phyloP scores from a whole-genome alignment of 176 grass and related monocot species.

The Areca catechu region DNA sequence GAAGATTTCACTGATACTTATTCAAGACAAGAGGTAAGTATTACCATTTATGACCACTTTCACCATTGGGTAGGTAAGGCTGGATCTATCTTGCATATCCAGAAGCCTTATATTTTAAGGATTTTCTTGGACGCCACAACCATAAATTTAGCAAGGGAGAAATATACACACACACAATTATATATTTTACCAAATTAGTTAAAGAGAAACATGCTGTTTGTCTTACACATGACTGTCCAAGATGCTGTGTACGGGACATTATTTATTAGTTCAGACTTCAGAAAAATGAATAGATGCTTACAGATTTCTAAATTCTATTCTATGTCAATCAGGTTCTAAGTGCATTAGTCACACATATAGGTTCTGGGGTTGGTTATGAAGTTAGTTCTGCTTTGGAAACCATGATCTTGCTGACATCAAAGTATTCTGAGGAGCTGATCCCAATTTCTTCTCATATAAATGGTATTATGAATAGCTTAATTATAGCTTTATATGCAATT shows the following conservation, averaged over 20 bases:
- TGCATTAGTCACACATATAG: slow-evolving; percentile 79
- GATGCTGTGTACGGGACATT: too few relatives aligned
- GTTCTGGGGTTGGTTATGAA: slow-evolving; percentile 72
- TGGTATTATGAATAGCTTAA: slow-evolving; percentile 35
- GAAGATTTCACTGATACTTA: slow-evolving; percentile 74
- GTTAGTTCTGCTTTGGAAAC: slow-evolving; percentile 74
- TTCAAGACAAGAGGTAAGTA: slow-evolving; percentile 63
- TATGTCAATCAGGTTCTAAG: slow-evolving; percentile 52
- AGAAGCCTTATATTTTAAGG: too few relatives aligned
- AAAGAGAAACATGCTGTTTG: too few relatives aligned
- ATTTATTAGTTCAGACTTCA: too few relatives aligned
- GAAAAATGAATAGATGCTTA: not conserved
- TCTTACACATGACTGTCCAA: too few relatives aligned
- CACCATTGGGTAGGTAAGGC: not conserved
- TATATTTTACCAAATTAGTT: too few relatives aligned
- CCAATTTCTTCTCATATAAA: slow-evolving; percentile 81
- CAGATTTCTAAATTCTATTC: slow-evolving; percentile 16
- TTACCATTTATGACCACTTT: slow-evolving; percentile 14
- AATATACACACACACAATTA: too few relatives aligned
- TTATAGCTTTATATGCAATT: not conserved
- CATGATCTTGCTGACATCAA: slow-evolving; percentile 62
- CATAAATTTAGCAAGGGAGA: too few relatives aligned
- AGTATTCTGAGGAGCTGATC: slow-evolving; percentile 53
- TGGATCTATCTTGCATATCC: too few relatives aligned
- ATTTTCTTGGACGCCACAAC: too few relatives aligned